Conservation (phyloP, 2,329 filamentous ascomycete species). For the Lasiodiplodia theobromae region DNA sequence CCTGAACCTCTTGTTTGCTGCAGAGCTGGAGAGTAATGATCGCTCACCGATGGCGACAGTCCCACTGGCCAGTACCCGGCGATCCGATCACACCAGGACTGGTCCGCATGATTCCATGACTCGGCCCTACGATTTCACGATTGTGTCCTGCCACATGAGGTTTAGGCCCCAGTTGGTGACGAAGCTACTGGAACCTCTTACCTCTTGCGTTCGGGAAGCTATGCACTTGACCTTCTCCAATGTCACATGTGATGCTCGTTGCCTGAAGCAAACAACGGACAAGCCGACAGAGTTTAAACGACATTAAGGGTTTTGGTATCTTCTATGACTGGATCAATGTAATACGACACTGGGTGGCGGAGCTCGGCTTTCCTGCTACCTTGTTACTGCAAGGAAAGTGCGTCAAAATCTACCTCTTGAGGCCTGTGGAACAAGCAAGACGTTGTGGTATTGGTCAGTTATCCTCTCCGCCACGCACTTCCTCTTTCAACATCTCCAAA, state of each 20-base stretch:
- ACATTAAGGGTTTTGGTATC: not conserved
- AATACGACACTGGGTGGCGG: not conserved
- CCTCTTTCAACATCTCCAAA: conserved; percentile 67
- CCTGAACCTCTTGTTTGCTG: conserved; percentile 2
- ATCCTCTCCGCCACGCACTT: conserved; percentile 54
- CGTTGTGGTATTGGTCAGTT: conserved; percentile 1
- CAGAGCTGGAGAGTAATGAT: conserved; percentile 1
- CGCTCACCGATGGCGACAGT: conserved; percentile 1
- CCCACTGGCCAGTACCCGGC: not conserved
- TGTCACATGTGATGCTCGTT: not conserved
- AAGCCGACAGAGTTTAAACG: not conserved
- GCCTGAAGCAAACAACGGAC: not conserved
- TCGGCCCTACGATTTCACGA: not conserved
- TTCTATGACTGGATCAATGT: conserved; percentile 2
- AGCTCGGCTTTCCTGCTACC: not conserved
- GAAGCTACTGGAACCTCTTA: not conserved
- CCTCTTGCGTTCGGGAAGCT: not conserved
- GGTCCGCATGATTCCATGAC: conserved; percentile 3
- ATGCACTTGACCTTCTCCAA: conserved; percentile 1
- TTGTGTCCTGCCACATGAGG: conserved; percentile 3
- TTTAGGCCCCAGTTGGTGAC: not conserved
- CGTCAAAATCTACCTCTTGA: not conserved
- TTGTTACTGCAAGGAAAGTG: not conserved
- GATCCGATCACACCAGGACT: conserved; percentile 5
- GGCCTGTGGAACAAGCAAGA: not conserved